Evolutionary conservation across 805 yeast genomes (phyloP).

Genomic region (Starmerella vaccinii): DNA sequence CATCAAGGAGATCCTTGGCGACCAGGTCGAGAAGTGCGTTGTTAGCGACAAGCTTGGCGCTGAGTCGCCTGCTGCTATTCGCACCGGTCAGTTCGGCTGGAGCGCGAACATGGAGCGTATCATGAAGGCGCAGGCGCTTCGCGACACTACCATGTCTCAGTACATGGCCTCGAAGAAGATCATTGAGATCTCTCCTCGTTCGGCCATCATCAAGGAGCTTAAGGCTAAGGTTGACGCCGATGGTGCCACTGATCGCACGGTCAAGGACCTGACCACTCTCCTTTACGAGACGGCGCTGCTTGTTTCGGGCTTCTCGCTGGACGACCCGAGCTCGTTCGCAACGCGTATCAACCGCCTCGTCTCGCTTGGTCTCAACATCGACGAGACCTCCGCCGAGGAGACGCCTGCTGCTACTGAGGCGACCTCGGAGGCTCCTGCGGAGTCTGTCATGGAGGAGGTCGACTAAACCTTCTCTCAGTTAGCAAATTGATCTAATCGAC

Average conservation of each 20-base stretch:
- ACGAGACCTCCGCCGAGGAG: conserved; percentile 40
- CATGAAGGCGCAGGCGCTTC: conserved; percentile 99
- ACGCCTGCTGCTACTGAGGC: conserved; percentile 39
- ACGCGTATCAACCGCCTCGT: conserved; percentile 96
- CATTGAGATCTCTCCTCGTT: conserved; percentile 95
- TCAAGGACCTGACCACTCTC: conserved; percentile 91
- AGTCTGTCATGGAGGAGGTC: conserved; percentile 98
- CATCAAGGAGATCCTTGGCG: conserved; percentile 94
- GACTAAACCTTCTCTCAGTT: conserved; percentile 44
- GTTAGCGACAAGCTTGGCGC: conserved; percentile 95
- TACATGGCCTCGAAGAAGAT: conserved; percentile 99
- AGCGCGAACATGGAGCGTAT: conserved; percentile 99
- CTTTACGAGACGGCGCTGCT: conserved; percentile 95
- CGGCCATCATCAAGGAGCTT: conserved; percentile 90
- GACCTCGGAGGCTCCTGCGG: conserved; percentile 53
- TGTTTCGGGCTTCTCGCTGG: conserved; percentile 97
- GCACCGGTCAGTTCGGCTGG: conserved; percentile 99
- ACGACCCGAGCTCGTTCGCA: conserved; percentile 97
- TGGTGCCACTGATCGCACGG: conserved; percentile 97
- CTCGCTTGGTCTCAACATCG: conserved; percentile 95
- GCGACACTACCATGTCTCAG: conserved; percentile 97
- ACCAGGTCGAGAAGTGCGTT: conserved; percentile 97
- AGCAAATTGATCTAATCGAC: neutral
- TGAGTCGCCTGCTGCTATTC: conserved; percentile 94
- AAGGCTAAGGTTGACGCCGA: conserved; percentile 92